Evolutionary conservation across 2,329 filamentous ascomycete species (phyloP).

Genomic region (Fusarium zealandicum): DNA sequence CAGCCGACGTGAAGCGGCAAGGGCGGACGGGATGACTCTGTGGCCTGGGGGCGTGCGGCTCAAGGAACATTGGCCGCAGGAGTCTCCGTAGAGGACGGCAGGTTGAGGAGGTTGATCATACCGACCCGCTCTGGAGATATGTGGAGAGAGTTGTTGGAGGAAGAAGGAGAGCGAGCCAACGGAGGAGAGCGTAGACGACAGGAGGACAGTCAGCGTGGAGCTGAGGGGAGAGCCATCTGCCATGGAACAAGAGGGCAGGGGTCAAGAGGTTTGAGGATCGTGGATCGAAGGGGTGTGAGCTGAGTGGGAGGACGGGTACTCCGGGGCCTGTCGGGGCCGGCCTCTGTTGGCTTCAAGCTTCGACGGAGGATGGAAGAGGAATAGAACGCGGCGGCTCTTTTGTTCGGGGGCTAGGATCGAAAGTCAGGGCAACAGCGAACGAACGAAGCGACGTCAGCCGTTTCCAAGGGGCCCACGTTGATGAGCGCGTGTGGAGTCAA

Average conservation of each 20-base stretch:
- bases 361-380: slow-evolving; percentile 38
- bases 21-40: slow-evolving; percentile 30
- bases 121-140: slow-evolving; percentile 47
- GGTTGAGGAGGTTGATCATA: slow-evolving; percentile 45
- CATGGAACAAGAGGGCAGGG: slow-evolving; percentile 36
- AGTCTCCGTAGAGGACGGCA: slow-evolving; percentile 47
- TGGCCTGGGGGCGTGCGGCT: slow-evolving; percentile 38
- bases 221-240: slow-evolving; percentile 33
- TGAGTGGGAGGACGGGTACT: slow-evolving; percentile 29
- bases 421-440: slow-evolving; percentile 33
- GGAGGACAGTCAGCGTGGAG: slow-evolving; percentile 41
- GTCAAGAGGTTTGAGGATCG: slow-evolving; percentile 31
- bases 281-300: slow-evolving; percentile 38
- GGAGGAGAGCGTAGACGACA: slow-evolving; percentile 31
- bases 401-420: slow-evolving; percentile 40
- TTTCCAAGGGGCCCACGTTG: slow-evolving; percentile 34
- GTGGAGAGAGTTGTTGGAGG: slow-evolving; percentile 39
- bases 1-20: slow-evolving; percentile 34
- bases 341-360: slow-evolving; percentile 36
- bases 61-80: slow-evolving; percentile 40
- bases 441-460: slow-evolving; percentile 33
- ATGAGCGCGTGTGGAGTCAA: slow-evolving; percentile 17
- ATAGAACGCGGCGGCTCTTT: slow-evolving; percentile 43
- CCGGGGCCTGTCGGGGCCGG: slow-evolving; percentile 29
- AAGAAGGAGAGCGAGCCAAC: slow-evolving; percentile 38